Percentiles rank a stretch among this genome's conserved stretches.
phyloP scores from a whole-genome alignment of 2,329 filamentous ascomycete species.

The Xylariaceae sp. region DNA sequence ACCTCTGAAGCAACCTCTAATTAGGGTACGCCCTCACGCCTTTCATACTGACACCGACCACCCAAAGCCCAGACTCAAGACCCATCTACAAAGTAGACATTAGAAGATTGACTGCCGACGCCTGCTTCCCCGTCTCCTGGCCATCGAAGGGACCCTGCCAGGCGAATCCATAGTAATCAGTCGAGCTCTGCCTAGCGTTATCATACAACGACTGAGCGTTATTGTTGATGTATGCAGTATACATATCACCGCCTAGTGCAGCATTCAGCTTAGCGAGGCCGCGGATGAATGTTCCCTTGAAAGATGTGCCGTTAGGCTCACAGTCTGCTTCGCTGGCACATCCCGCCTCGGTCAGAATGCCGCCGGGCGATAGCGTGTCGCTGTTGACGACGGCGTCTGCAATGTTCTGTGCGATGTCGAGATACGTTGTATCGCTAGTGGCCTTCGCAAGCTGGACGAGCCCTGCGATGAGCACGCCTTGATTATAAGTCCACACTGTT shows the following conservation, averaged over 20 bases:
- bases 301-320: constrained; percentile 42
- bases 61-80: too few species aligned
- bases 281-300: constrained; percentile 61
- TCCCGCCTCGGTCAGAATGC: constrained; percentile 40
- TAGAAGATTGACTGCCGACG: constrained; percentile 51
- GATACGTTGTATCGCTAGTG: constrained; percentile 22
- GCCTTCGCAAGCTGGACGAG: constrained; percentile 50
- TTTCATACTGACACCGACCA: too few species aligned
- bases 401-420: constrained; percentile 22
- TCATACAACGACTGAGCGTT: constrained; percentile 54
- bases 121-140: constrained; percentile 47
- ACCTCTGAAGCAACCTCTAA: too few species aligned
- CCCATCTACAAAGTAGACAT: constrained; percentile 40
- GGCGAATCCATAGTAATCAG: constrained; percentile 41
- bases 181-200: constrained; percentile 36
- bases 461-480: constrained; percentile 57
- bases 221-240: constrained; percentile 41
- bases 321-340: constrained; percentile 31
- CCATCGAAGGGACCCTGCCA: constrained; percentile 50
- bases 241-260: constrained; percentile 39
- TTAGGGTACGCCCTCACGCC: too few species aligned
- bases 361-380: constrained; percentile 31
- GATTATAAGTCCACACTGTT: constrained; percentile 46
- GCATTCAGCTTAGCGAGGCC: constrained; percentile 50
- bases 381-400: constrained; percentile 32